Conservation (phyloP, 2,329 filamentous ascomycete species). For the Stachybotrys elegans region DNA sequence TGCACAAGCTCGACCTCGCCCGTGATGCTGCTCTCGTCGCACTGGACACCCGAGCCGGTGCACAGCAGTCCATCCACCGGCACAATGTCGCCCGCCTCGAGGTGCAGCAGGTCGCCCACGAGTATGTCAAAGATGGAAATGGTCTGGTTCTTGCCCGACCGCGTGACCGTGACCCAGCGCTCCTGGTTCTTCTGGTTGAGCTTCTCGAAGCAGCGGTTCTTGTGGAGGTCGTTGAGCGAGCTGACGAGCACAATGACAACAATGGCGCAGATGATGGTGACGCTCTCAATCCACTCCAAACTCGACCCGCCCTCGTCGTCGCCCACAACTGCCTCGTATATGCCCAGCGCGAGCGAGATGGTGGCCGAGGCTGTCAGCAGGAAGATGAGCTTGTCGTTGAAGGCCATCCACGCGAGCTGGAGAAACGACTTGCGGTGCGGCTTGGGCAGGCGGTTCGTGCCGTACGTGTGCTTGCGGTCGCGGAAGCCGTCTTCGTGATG, state of each 20-base stretch:
- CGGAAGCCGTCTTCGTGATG: slow-evolving; percentile 20
- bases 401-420: slow-evolving; percentile 67
- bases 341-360: slow-evolving; percentile 69
- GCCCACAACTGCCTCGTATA: slow-evolving; percentile 64
- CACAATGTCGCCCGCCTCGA: slow-evolving; percentile 69
- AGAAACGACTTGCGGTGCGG: slow-evolving; percentile 66
- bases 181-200: slow-evolving; percentile 77
- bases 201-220: slow-evolving; percentile 75
- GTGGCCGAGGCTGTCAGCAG: slow-evolving; percentile 64
- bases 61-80: slow-evolving; percentile 68
- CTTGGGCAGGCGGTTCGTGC: slow-evolving; percentile 51
- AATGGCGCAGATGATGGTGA: slow-evolving; percentile 74
- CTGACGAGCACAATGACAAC: slow-evolving; percentile 71
- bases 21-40: slow-evolving; percentile 72
- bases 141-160: slow-evolving; percentile 67
- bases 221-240: slow-evolving; percentile 78
- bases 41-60: slow-evolving; percentile 45
- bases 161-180: slow-evolving; percentile 66
- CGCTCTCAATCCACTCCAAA: slow-evolving; percentile 78
- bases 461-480: slow-evolving; percentile 67
- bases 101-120: slow-evolving; percentile 67
- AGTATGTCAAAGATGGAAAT: slow-evolving; percentile 67
- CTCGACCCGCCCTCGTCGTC: slow-evolving; percentile 41
- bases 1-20: slow-evolving; percentile 70
- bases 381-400: slow-evolving; percentile 77